A percentile compares a stretch with the other conserved stretches of the same genome.
These are phyloP conservation scores for Rhytidhysteron rufulum DNA, from an alignment of 2,329 filamentous ascomycete genomes.

Conservation along the genomic window DNA sequence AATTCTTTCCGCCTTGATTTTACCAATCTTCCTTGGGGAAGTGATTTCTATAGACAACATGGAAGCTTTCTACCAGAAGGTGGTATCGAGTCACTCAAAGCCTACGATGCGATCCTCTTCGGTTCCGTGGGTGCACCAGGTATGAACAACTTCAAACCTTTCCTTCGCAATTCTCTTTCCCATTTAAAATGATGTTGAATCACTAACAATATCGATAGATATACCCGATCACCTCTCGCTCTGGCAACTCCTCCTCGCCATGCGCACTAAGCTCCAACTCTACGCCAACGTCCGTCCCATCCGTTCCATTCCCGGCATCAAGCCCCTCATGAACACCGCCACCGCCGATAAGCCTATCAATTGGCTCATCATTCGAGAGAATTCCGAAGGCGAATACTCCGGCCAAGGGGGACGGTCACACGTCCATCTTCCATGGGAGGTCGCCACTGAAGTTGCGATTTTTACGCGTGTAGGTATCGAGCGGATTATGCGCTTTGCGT, in stretches of 20 bases:
- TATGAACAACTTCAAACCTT: slow-evolving; percentile 28
- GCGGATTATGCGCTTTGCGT: slow-evolving; percentile 60
- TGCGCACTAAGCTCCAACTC: slow-evolving; percentile 54
- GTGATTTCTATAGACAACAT: slow-evolving; percentile 61
- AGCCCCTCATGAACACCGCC: slow-evolving; percentile 51
- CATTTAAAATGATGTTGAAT: background rate
- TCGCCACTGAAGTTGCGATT: slow-evolving; percentile 59
- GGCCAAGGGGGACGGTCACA: slow-evolving; percentile 63
- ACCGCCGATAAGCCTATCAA: slow-evolving; percentile 61
- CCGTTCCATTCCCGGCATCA: slow-evolving; percentile 57
- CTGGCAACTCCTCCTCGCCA: slow-evolving; percentile 54
- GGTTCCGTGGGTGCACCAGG: slow-evolving; percentile 63
- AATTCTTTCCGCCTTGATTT: slow-evolving; percentile 60
- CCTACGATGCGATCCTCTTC: slow-evolving; percentile 65
- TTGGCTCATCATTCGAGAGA: slow-evolving; percentile 65
- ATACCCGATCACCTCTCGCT: slow-evolving; percentile 56
- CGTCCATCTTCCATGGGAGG: slow-evolving; percentile 56
- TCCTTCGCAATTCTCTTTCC: too few species aligned
- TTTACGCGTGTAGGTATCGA: slow-evolving; percentile 60
- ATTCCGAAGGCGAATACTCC: slow-evolving; percentile 64
- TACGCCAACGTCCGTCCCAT: slow-evolving; percentile 59
- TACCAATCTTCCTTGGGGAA: slow-evolving; percentile 63
- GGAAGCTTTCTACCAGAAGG: slow-evolving; percentile 63
- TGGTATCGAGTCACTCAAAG: slow-evolving; percentile 54
- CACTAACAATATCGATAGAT: slow-evolving; percentile 27